phyloP scores from a whole-genome alignment of 2,329 filamentous ascomycete genomes.

The Penicillium sp. region DNA sequence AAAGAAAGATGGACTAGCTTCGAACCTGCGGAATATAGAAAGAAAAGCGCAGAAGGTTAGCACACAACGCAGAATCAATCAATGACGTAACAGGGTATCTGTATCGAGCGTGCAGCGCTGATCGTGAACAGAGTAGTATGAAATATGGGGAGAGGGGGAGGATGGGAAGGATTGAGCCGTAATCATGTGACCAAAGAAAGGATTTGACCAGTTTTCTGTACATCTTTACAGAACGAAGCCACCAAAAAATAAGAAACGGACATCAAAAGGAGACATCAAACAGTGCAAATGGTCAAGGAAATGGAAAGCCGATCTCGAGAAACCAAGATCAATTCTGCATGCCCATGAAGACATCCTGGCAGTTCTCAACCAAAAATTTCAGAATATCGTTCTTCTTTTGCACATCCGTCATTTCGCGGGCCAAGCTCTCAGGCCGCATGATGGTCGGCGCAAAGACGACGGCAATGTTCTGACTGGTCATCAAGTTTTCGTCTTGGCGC shows the following conservation, averaged over 20 bases:
- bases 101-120: constrained; percentile 39
- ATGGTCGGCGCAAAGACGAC: constrained; percentile 98
- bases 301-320: not conserved
- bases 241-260: constrained; percentile 3
- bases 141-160: constrained; percentile 1
- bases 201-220: constrained; percentile 31
- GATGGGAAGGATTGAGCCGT: constrained; percentile 8
- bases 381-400: constrained; percentile 89
- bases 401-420: constrained; percentile 95
- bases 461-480: constrained; percentile 94
- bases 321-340: constrained; percentile 34
- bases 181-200: constrained; percentile 19
- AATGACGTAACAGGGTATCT: constrained; percentile 34
- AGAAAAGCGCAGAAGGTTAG: constrained; percentile 20
- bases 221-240: constrained; percentile 32
- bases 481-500: constrained; percentile 83
- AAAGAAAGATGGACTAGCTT: constrained; percentile 34
- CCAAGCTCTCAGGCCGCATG: constrained; percentile 86
- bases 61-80: constrained; percentile 4
- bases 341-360: constrained; percentile 72
- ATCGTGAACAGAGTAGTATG: constrained; percentile 28
- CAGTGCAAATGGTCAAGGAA: not conserved
- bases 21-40: constrained; percentile 39
- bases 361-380: constrained; percentile 91
- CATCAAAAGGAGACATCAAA: constrained; percentile 7